These are phyloP conservation scores for Nakazawaea laoshanensis DNA, from an alignment of 805 yeast genomes.

Conservation along the genomic window DNA sequence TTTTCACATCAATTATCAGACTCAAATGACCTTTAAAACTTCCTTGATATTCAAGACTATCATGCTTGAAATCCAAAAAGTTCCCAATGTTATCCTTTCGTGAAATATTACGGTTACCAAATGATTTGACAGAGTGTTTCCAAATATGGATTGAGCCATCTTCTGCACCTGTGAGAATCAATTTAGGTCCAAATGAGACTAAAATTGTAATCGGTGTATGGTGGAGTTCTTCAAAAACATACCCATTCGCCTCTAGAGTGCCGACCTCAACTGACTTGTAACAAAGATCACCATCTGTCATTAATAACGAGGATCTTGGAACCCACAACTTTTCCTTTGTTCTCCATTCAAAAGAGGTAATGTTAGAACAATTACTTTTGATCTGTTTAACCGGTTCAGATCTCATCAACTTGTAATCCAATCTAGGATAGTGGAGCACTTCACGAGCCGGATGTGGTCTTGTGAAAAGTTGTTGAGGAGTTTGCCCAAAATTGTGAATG, in stretches of 20 bases:
- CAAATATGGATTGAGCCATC: slow-evolving; percentile 59
- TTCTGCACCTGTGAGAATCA: slow-evolving; percentile 39
- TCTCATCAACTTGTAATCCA: slow-evolving; percentile 22
- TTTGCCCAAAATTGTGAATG: slow-evolving; percentile 89
- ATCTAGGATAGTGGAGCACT: slow-evolving; percentile 25
- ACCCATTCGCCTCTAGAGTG: slow-evolving; percentile 27
- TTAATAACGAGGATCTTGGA: slow-evolving; percentile 30
- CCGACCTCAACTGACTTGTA: slow-evolving; percentile 4
- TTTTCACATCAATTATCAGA: slow-evolving; percentile 35
- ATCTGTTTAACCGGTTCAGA: slow-evolving; percentile 31
- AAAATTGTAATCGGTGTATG: slow-evolving; percentile 28
- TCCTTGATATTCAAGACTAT: slow-evolving; percentile 28
- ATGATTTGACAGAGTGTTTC: slow-evolving; percentile 25
- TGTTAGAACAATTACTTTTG: no score
- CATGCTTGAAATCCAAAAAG: slow-evolving; percentile 10
- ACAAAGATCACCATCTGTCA: slow-evolving; percentile 14
- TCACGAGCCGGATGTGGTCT: slow-evolving; percentile 56
- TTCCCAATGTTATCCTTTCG: slow-evolving; percentile 3
- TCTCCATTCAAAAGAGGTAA: no score
- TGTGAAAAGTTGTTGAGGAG: slow-evolving; percentile 66
- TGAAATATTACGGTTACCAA: slow-evolving; percentile 1
- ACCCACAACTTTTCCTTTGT: slow-evolving; percentile 38
- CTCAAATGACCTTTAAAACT: slow-evolving; percentile 52
- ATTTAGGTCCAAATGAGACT: slow-evolving; percentile 30
- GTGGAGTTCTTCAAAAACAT: slow-evolving; percentile 34